Evolutionary conservation across 2,329 filamentous ascomycete species (phyloP).

Genomic region (Fusarium redolens): DNA sequence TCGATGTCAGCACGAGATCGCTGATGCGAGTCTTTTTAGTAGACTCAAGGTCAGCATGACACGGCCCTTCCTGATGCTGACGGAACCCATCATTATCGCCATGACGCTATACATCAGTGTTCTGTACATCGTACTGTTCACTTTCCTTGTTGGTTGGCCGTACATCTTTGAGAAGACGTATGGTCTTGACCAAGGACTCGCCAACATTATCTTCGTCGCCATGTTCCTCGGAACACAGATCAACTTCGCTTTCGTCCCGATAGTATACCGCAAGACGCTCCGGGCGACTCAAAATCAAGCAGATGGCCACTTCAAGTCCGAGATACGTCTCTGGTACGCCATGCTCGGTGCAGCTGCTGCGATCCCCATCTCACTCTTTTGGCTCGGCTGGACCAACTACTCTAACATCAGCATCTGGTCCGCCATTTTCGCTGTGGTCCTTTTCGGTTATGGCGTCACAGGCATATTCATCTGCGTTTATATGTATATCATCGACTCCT

Average conservation of each 20-base stretch:
- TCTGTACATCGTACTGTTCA: constrained; percentile 65
- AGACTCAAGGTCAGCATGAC: constrained; percentile 58
- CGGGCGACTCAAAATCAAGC: constrained; percentile 37
- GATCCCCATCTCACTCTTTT: constrained; percentile 61
- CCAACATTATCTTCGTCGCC: constrained; percentile 57
- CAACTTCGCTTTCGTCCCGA: constrained; percentile 48
- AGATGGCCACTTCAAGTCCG: constrained; percentile 46
- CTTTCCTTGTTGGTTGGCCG: constrained; percentile 63
- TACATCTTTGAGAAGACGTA: constrained; percentile 60
- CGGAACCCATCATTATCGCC: constrained; percentile 54
- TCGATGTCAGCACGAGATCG: constrained; percentile 71
- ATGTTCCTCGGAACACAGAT: constrained; percentile 56
- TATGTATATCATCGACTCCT: constrained; percentile 53
- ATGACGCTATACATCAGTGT: constrained; percentile 63
- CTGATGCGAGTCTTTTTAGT: constrained; percentile 63
- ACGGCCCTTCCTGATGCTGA: constrained; percentile 54
- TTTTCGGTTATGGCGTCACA: constrained; percentile 58
- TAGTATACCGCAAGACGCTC: constrained; percentile 49
- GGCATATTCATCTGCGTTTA: constrained; percentile 46
- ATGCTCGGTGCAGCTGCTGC: constrained; percentile 55
- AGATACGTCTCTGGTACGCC: constrained; percentile 56
- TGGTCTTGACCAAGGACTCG: constrained; percentile 54
- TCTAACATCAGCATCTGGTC: constrained; percentile 57
- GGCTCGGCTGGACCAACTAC: constrained; percentile 62
- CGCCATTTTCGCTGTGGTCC: constrained; percentile 53